phyloP scores from a whole-genome alignment of 768 basidiomycete species.

The Suillus fuscotomentosus region DNA sequence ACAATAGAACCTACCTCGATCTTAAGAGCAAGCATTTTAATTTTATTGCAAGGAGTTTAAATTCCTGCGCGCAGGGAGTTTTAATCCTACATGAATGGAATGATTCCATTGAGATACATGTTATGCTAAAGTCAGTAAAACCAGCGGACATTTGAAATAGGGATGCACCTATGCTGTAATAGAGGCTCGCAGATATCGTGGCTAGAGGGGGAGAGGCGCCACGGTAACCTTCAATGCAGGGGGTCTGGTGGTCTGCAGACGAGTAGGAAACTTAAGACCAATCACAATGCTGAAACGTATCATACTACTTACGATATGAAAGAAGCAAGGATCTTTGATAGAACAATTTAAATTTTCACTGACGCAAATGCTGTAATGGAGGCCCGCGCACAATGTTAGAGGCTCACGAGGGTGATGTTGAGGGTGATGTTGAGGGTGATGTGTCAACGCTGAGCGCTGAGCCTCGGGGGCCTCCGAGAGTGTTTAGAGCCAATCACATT shows the following conservation, averaged over 20 bases:
- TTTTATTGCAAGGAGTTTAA: too few species aligned
- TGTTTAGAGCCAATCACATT: background rate
- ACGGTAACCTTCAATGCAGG: background rate
- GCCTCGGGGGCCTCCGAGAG: background rate
- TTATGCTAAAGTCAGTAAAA: background rate
- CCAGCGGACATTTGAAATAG: background rate
- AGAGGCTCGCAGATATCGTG: background rate
- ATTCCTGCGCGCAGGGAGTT: too few species aligned
- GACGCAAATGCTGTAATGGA: background rate
- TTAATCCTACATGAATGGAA: background rate
- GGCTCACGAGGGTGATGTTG: background rate
- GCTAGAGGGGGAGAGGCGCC: background rate
- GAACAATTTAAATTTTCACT: background rate
- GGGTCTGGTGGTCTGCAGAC: background rate
- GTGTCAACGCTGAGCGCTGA: background rate
- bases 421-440: background rate
- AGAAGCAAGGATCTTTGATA: background rate
- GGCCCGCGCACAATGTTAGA: background rate
- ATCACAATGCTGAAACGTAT: background rate
- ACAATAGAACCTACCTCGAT: too few species aligned
- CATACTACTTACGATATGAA: background rate
- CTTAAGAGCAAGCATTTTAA: too few species aligned
- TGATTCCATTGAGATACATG: background rate
- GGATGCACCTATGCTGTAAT: background rate
- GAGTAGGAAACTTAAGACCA: background rate